Conservation (phyloP, 345 rosid species). For the Brassica rapa region DNA sequence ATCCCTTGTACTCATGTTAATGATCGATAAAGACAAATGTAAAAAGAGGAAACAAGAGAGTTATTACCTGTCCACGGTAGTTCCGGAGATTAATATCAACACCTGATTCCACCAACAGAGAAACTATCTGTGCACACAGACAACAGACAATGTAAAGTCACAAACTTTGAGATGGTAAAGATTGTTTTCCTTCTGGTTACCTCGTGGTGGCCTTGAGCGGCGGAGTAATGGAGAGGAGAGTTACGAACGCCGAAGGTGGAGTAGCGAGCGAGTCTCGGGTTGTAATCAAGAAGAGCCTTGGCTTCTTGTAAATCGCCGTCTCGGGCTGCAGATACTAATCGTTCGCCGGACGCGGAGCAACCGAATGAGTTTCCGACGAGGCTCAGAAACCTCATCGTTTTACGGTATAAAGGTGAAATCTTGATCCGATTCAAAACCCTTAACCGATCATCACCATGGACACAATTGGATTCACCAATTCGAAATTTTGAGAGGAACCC, state of each 20-base stretch:
- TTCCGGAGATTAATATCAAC: slow-evolving; percentile 95
- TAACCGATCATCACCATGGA: slow-evolving; percentile 2
- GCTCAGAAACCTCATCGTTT: slow-evolving; percentile 72
- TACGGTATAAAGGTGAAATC: slow-evolving; percentile 22
- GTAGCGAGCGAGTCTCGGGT: slow-evolving; percentile 89
- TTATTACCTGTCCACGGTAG: slow-evolving; percentile 92
- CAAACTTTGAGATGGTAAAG: neutral
- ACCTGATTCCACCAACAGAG: slow-evolving; percentile 92
- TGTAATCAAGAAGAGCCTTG: slow-evolving; percentile 86
- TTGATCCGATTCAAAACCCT: slow-evolving; percentile 3
- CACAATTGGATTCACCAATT: neutral
- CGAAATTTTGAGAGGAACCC: slow-evolving; percentile 9
- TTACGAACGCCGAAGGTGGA: slow-evolving; percentile 94
- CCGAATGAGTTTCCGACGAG: slow-evolving; percentile 94
- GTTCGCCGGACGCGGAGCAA: slow-evolving; percentile 98
- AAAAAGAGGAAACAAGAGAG: neutral
- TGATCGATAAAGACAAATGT: neutral
- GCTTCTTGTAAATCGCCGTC: slow-evolving; percentile 98
- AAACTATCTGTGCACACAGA: slow-evolving; percentile 62
- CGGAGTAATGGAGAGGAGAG: slow-evolving; percentile 96
- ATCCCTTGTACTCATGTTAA: neutral
- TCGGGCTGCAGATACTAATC: slow-evolving; percentile 95
- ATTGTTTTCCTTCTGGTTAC: slow-evolving; percentile 26
- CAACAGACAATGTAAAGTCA: slow-evolving; percentile 13
- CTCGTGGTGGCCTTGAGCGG: slow-evolving; percentile 99